Evolutionary conservation across 2,329 filamentous ascomycete species (phyloP), one percentile per base, ranked within the genome.

Genomic region (Xylariaceae sp.): DNA sequence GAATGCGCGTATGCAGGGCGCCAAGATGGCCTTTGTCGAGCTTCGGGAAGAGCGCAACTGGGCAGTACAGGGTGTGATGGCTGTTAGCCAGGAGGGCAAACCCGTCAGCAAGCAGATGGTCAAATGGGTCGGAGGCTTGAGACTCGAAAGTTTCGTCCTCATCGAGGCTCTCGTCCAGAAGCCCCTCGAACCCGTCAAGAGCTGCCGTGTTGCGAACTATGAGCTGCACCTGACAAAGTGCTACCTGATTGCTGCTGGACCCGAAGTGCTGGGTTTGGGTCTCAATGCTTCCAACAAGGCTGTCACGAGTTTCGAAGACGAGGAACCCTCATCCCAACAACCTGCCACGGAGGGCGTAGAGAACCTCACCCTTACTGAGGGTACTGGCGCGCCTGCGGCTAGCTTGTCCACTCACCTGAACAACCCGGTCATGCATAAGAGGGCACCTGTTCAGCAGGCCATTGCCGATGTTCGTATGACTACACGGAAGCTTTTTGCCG

Each of bases 391-490:
- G 13, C 87, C 90, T 1, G 77, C 86, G 39, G 90, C 94, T 22
- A 85, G 80, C 46, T 80, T 97, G 64, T 81, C 83, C 59, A 94
- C 89, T 1, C 83, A 91, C 53, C 78, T 96, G 38, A 86, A 95
- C 73, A 95, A 97, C 75, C 83, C 87, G 45, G 87, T 87, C 39
- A 86, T 98, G 71, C 90, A 96, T 69, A 86, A 96, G 61, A 84
- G 93, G 43, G 87, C 89, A 1, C 88, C 89, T 48, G 85, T 94
- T 48, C 94, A 93, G 68, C 88, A 94, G 63, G 89, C 90, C 44
- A 89, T 89, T 58, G 55, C 57, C 22, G 67, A 73, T 49, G 66
- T 75, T 19, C 68, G 71, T 41, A 64, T 70, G 58, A 81, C 78
- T 43, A 80, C 87, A 30, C 76, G 79, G 46, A 73, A 78, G 47